Evolutionary conservation across 1,284 basidiomycete genomes (phyloP).

Genomic region (Apiotrichum gamsii): DNA sequence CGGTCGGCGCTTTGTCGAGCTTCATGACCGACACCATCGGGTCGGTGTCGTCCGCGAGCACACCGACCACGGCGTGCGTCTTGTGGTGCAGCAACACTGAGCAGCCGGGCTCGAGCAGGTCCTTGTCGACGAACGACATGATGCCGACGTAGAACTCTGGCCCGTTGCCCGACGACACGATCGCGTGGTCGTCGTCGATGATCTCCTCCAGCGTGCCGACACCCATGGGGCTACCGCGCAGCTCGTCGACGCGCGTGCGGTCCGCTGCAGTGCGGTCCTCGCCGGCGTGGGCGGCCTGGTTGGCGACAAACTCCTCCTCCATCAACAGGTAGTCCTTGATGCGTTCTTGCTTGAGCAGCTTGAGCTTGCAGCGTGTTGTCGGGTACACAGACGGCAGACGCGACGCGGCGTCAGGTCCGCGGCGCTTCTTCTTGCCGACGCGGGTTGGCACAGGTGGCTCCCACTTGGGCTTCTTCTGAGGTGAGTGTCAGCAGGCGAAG

Average conservation of each 20-base stretch:
- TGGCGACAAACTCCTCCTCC: slow-evolving; percentile 96
- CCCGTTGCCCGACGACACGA: slow-evolving; percentile 89
- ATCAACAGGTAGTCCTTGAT: slow-evolving; percentile 97
- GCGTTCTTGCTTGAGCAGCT: slow-evolving; percentile 90
- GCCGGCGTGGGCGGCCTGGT: slow-evolving; percentile 77
- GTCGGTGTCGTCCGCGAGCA: slow-evolving; percentile 93
- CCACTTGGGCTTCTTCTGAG: slow-evolving; percentile 72
- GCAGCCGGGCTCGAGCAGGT: slow-evolving; percentile 92
- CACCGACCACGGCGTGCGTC: slow-evolving; percentile 89
- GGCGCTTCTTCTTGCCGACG: slow-evolving; percentile 89
- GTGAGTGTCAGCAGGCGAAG: slow-evolving; percentile 1
- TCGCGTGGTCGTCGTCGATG: slow-evolving; percentile 99
- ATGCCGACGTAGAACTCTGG: slow-evolving; percentile 98
- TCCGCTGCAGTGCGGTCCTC: slow-evolving; percentile 98
- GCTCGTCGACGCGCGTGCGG: slow-evolving; percentile 85
- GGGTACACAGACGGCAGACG: slow-evolving; percentile 92
- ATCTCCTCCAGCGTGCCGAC: slow-evolving; percentile 98
- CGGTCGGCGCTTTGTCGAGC: slow-evolving; percentile 95
- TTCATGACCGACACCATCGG: slow-evolving; percentile 99
- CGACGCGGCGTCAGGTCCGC: slow-evolving; percentile 82
- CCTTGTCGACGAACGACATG: slow-evolving; percentile 99
- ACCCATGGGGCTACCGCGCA: slow-evolving; percentile 92
- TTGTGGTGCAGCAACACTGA: slow-evolving; percentile 95
- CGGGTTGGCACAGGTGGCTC: slow-evolving; percentile 96
- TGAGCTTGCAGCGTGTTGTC: slow-evolving; percentile 90